Evolutionary conservation across 83 land plant species (phyloP).

Genomic region (Picea abies): DNA sequence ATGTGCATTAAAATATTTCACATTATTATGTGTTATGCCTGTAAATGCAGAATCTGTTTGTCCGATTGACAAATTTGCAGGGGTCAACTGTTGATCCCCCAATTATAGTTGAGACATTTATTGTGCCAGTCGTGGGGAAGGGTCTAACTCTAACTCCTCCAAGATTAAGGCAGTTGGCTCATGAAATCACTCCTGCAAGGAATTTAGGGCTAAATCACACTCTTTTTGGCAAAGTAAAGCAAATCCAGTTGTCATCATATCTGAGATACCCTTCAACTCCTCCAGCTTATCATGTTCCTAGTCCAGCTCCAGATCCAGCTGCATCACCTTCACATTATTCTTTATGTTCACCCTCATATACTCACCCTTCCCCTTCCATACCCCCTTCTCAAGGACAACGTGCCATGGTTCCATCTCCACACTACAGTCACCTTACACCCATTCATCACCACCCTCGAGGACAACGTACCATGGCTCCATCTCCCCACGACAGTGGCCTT

Average conservation of each 20-base stretch:
- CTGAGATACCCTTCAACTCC: slow-evolving; percentile 36
- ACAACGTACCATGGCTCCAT: not conserved
- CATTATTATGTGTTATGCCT: not conserved
- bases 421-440: not conserved
- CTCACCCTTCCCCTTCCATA: slow-evolving; percentile 21
- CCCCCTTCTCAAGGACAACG: slow-evolving; percentile 34
- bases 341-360: slow-evolving; percentile 17
- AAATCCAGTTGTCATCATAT: slow-evolving; percentile 64
- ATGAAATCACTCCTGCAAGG: slow-evolving; percentile 47
- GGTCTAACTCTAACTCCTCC: slow-evolving; percentile 22
- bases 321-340: slow-evolving; percentile 19
- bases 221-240: slow-evolving; percentile 76
- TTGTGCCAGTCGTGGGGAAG: slow-evolving; percentile 54
- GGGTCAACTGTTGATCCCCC: slow-evolving; percentile 72
- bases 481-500: slow-evolving; percentile 17
- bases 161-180: slow-evolving; percentile 70
- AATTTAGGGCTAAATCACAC: slow-evolving; percentile 83
- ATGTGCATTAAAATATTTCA: not conserved
- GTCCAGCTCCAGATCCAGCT: slow-evolving; percentile 42
- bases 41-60: slow-evolving; percentile 58
- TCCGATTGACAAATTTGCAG: slow-evolving; percentile 52
- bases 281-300: slow-evolving; percentile 26
- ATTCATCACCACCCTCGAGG: slow-evolving; percentile 19
- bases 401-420: slow-evolving; percentile 19
- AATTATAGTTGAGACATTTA: slow-evolving; percentile 59